A percentile compares a stretch with the other conserved stretches of the same genome.
phyloP scores from a whole-genome alignment of 768 basidiomycete genomes.

The Hericium erinaceus region DNA sequence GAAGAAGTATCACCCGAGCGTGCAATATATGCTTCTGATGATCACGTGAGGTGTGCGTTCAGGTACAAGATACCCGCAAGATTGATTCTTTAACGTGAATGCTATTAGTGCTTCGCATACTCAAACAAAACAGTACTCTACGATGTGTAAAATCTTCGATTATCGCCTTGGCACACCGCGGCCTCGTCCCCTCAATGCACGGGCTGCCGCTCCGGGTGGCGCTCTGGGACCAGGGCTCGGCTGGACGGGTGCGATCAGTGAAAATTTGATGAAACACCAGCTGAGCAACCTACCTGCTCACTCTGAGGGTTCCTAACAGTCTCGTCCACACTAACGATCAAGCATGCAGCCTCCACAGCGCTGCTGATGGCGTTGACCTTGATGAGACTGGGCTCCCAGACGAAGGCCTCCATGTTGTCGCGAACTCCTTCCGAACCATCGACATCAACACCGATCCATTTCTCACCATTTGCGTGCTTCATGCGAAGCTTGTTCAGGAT shows the following conservation, averaged over 20 bases:
- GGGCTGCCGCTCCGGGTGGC: constrained; percentile 84
- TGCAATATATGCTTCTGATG: background rate
- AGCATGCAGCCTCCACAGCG: constrained; percentile 91
- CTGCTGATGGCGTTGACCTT: constrained; percentile 94
- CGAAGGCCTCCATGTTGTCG: constrained; percentile 95
- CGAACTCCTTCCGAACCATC: constrained; percentile 83
- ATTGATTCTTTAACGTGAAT: background rate
- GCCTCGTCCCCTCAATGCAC: constrained; percentile 80
- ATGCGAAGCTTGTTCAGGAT: constrained; percentile 95
- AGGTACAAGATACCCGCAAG: background rate
- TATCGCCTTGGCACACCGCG: constrained; percentile 72
- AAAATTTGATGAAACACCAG: background rate
- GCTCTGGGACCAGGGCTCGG: constrained; percentile 78
- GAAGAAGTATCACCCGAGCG: background rate
- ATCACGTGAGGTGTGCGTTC: background rate
- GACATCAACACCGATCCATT: constrained; percentile 92
- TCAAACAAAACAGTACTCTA: constrained; percentile 3
- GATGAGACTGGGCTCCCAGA: constrained; percentile 96
- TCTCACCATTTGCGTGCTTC: constrained; percentile 84
- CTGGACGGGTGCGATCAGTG: constrained; percentile 29
- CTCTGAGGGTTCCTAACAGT: constrained; percentile 94
- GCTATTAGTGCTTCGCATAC: background rate
- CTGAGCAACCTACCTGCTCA: constrained; percentile 58
- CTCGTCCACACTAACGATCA: constrained; percentile 95
- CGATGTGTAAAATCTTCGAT: constrained; percentile 12